Percentiles rank a stretch among this genome's conserved stretches.
phyloP scores from a whole-genome alignment of 106 monocot genomes.

The Hemerocallis citrina region DNA sequence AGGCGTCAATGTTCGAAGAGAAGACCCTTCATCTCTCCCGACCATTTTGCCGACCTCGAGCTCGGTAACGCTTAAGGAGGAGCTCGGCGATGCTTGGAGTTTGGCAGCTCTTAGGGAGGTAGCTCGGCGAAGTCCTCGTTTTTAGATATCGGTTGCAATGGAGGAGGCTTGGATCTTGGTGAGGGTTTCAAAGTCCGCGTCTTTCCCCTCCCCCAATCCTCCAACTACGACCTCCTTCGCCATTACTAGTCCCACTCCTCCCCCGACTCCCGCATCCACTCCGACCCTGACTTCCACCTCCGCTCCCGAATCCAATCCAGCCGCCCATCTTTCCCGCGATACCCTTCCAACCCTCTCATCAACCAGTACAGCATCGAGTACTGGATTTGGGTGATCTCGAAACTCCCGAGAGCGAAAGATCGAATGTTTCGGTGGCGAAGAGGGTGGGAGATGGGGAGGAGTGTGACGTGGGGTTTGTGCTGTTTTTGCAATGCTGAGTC shows the following conservation, averaged over 20 bases:
- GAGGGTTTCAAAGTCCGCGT: slow-evolving; percentile 71
- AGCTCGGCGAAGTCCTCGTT: no score
- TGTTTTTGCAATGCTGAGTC: slow-evolving; percentile 86
- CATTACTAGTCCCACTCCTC: slow-evolving; percentile 59
- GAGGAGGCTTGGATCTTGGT: no score
- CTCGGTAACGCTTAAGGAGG: no score
- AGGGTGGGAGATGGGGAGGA: slow-evolving; percentile 34
- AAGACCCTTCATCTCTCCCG: no score
- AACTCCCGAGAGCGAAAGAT: slow-evolving; percentile 25
- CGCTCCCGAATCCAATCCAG: slow-evolving; percentile 16
- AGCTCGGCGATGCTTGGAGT: no score
- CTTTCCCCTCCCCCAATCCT: slow-evolving; percentile 47
- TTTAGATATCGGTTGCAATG: no score
- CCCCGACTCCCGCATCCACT: slow-evolving; percentile 60
- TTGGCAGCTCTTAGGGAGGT: no score
- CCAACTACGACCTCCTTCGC: slow-evolving; percentile 87
- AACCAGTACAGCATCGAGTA: slow-evolving; percentile 86
- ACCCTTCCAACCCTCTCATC: slow-evolving; percentile 69
- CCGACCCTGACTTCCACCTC: slow-evolving; percentile 36
- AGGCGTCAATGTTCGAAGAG: no score
- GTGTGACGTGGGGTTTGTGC: slow-evolving; percentile 78
- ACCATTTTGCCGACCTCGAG: no score
- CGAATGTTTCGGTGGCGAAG: slow-evolving; percentile 22
- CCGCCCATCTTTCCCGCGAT: slow-evolving; percentile 10
- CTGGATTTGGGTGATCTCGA: slow-evolving; percentile 67